These are phyloP conservation scores for Mallotus japonicus DNA, from an alignment of 441 rosid species.

Conservation along the genomic window DNA sequence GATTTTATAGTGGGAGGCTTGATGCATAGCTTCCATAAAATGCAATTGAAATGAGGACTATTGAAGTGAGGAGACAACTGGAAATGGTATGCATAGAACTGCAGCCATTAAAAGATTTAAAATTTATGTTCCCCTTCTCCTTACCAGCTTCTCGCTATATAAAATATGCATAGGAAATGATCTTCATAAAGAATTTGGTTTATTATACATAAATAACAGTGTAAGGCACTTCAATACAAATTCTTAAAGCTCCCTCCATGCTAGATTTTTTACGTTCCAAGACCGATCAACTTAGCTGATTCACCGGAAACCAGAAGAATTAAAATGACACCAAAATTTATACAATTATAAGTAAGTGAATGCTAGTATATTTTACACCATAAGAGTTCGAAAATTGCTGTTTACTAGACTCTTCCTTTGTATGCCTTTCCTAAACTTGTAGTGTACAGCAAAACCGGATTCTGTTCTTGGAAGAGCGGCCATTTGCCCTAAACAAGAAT, in stretches of 20 bases:
- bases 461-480: conserved; percentile 7
- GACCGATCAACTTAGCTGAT: conserved; percentile 10
- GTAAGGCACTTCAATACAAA: background rate
- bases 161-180: background rate
- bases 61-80: no score
- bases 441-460: conserved; percentile 31
- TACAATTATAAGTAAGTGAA: conserved; percentile 3
- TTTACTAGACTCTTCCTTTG: background rate
- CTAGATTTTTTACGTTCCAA: background rate
- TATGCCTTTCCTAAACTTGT: conserved; percentile 19
- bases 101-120: no score
- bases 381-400: conserved; percentile 4
- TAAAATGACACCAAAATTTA: background rate
- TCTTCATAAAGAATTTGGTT: background rate
- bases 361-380: conserved; percentile 12
- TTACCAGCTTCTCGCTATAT: no score
- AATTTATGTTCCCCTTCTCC: no score
- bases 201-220: background rate
- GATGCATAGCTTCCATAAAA: background rate
- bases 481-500: conserved; percentile 56
- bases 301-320: conserved; percentile 13
- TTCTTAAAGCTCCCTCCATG: background rate
- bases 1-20: background rate
- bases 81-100: no score
- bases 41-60: background rate